phyloP scores from a whole-genome alignment of 257 asterid genomes.

The Primulina tabacum region DNA sequence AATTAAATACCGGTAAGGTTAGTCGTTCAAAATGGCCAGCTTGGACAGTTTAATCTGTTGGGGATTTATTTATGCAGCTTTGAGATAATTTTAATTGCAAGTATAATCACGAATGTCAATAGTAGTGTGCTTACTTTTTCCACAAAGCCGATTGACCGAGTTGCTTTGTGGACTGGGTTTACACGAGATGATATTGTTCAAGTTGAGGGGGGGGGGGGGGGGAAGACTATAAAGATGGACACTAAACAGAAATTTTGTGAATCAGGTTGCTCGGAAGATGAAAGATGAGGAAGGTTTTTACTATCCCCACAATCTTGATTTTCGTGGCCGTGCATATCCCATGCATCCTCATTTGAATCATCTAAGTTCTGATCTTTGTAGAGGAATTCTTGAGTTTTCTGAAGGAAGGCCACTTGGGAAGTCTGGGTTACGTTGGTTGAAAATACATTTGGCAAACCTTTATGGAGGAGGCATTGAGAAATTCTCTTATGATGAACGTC shows the following conservation, averaged over 20 bases:
- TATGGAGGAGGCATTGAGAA: constrained; percentile 87
- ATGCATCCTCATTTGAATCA: constrained; percentile 98
- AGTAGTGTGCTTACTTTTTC: background rate
- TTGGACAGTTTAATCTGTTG: background rate
- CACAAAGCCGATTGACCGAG: background rate
- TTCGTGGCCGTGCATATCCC: constrained; percentile 98
- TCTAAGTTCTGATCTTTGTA: constrained; percentile 88
- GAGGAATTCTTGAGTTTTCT: constrained; percentile 95
- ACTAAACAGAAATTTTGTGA: constrained; percentile 29
- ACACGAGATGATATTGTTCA: background rate
- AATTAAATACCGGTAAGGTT: background rate
- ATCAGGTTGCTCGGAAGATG: constrained; percentile 91
- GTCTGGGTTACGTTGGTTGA: constrained; percentile 83
- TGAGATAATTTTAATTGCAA: background rate
- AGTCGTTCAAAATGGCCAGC: background rate
- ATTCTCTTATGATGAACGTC: constrained; percentile 78
- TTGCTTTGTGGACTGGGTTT: constrained; percentile 2
- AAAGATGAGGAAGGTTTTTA: constrained; percentile 93
- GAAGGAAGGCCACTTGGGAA: constrained; percentile 87
- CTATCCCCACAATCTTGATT: constrained; percentile 97
- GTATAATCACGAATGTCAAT: background rate
- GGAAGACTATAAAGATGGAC: constrained; percentile 9
- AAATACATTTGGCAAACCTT: constrained; percentile 88
- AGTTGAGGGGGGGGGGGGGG: background rate
- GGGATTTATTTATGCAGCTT: background rate